Percentiles rank a stretch among this genome's conserved stretches.
Evolutionary conservation across 2,329 filamentous ascomycete genomes (phyloP).

Genomic region (Hypoxylon sp.): DNA sequence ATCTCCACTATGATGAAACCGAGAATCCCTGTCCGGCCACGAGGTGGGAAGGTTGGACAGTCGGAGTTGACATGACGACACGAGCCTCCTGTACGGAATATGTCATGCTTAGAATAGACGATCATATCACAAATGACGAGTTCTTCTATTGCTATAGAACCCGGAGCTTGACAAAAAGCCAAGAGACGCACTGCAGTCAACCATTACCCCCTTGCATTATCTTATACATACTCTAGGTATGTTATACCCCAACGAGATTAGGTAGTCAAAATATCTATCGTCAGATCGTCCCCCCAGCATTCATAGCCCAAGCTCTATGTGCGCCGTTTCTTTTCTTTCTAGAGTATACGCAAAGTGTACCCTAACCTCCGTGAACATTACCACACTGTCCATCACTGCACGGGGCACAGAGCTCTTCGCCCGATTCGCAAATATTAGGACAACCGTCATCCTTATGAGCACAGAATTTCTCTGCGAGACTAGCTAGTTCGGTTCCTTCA

Average conservation of each 20-base stretch:
- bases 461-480: slow-evolving; percentile 16
- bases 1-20: slow-evolving; percentile 37
- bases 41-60: slow-evolving; percentile 19
- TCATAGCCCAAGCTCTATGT: not conserved
- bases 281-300: slow-evolving; percentile 7
- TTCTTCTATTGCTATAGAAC: slow-evolving; percentile 4
- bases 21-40: slow-evolving; percentile 36
- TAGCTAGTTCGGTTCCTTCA: not conserved
- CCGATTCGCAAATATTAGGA: not conserved
- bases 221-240: slow-evolving; percentile 10
- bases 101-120: slow-evolving; percentile 12
- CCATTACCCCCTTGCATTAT: slow-evolving; percentile 16
- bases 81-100: slow-evolving; percentile 19
- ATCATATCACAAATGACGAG: slow-evolving; percentile 2
- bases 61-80: slow-evolving; percentile 3
- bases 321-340: not conserved
- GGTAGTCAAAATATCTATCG: slow-evolving; percentile 6
- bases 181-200: slow-evolving; percentile 14
- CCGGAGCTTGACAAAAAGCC: slow-evolving; percentile 1
- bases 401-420: slow-evolving; percentile 9
- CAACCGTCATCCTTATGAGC: slow-evolving; percentile 28
- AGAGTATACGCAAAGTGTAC: not conserved
- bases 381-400: slow-evolving; percentile 14
- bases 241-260: slow-evolving; percentile 18
- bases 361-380: slow-evolving; percentile 21